These are phyloP conservation scores for Calonectria hawksworthii DNA, from an alignment of 2,329 filamentous ascomycete genomes.

Conservation along the genomic window DNA sequence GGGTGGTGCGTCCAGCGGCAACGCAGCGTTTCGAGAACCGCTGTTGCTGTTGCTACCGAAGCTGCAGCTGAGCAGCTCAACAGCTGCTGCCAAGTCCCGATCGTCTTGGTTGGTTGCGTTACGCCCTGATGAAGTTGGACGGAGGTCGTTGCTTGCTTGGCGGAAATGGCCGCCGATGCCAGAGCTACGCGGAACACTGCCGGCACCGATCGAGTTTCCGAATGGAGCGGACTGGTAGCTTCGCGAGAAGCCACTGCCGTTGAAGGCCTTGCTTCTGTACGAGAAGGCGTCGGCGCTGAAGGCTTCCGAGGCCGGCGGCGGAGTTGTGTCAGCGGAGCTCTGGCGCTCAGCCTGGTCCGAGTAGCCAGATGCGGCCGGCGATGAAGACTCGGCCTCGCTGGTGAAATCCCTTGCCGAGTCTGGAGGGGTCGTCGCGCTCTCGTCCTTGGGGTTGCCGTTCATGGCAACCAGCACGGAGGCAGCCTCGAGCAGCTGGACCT, in stretches of 20 bases:
- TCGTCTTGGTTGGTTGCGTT: slow-evolving; percentile 85
- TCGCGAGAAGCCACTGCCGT: slow-evolving; percentile 74
- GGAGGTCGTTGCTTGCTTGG: slow-evolving; percentile 81
- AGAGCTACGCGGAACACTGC: slow-evolving; percentile 62
- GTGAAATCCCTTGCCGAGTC: slow-evolving; percentile 77
- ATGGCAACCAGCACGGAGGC: slow-evolving; percentile 96
- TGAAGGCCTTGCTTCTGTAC: slow-evolving; percentile 72
- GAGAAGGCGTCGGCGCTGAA: slow-evolving; percentile 66
- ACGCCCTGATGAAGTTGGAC: slow-evolving; percentile 84
- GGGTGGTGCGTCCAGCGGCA: slow-evolving; percentile 83
- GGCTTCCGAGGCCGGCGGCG: slow-evolving; percentile 82
- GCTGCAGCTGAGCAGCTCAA: slow-evolving; percentile 91
- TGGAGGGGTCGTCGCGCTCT: slow-evolving; percentile 71
- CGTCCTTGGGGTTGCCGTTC: slow-evolving; percentile 69
- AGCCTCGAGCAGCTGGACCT: slow-evolving; percentile 96
- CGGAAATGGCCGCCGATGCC: slow-evolving; percentile 72
- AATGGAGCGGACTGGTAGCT: slow-evolving; percentile 83
- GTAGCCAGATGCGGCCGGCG: slow-evolving; percentile 84
- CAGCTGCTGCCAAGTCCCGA: slow-evolving; percentile 88
- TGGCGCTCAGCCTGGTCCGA: slow-evolving; percentile 83
- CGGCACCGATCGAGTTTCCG: too few relatives aligned
- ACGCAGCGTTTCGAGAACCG: slow-evolving; percentile 73
- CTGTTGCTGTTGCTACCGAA: slow-evolving; percentile 84
- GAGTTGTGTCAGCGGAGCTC: slow-evolving; percentile 93
- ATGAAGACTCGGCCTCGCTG: slow-evolving; percentile 86